phyloP scores from a whole-genome alignment of 768 basidiomycete genomes.

The Lepiota venenata region DNA sequence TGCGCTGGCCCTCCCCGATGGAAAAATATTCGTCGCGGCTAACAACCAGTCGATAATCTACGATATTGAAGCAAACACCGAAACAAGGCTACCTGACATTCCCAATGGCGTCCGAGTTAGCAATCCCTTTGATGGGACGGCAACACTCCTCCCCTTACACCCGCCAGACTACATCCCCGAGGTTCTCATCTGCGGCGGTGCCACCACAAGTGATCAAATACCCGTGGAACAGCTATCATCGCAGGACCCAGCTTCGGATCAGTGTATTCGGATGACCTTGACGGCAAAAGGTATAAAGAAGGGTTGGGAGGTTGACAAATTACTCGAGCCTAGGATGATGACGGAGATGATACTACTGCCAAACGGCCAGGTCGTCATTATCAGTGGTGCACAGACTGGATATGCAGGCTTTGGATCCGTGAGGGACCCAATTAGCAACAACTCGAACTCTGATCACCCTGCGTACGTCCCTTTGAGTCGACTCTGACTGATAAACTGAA shows the following conservation, averaged over 20 bases:
- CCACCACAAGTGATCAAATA: slow-evolving; percentile 26
- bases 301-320: slow-evolving; percentile 43
- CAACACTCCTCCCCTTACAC: slow-evolving; percentile 31
- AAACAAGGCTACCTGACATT: slow-evolving; percentile 35
- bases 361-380: slow-evolving; percentile 40
- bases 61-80: slow-evolving; percentile 32
- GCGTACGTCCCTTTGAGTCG: slow-evolving; percentile 17
- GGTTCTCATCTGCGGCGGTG: too few relatives aligned
- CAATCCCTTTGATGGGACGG: slow-evolving; percentile 37
- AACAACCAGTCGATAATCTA: slow-evolving; percentile 40
- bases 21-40: slow-evolving; percentile 37
- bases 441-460: slow-evolving; percentile 28
- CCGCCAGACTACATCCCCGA: slow-evolving; percentile 40
- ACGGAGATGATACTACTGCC: slow-evolving; percentile 37
- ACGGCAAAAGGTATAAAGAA: slow-evolving; percentile 37
- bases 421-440: slow-evolving; percentile 20
- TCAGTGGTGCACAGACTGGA: slow-evolving; percentile 40
- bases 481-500: not conserved
- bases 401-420: slow-evolving; percentile 37
- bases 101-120: slow-evolving; percentile 42
- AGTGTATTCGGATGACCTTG: slow-evolving; percentile 40
- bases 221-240: slow-evolving; percentile 29
- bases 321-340: slow-evolving; percentile 39
- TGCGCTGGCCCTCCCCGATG: slow-evolving; percentile 35
- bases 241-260: slow-evolving; percentile 38